Base-by-base conservation (phyloP, 2,329 filamentous ascomycete genomes). In the Cyphellophora europaea region DNA sequence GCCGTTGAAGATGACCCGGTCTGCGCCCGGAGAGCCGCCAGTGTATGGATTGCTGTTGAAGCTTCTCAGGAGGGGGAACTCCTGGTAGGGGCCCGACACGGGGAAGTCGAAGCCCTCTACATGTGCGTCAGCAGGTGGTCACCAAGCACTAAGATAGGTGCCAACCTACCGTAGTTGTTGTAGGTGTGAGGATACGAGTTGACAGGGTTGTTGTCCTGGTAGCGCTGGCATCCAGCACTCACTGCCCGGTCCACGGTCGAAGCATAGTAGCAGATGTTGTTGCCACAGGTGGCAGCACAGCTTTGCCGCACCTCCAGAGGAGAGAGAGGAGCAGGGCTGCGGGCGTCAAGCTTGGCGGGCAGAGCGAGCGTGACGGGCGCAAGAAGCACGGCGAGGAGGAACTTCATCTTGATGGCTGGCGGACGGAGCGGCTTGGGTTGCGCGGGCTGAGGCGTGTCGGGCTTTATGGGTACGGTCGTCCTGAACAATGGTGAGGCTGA, bases 1-100 rank as follows among this genome's bases (percentile, higher is more conserved):
- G 0, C 51, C 62, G 51, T 74, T 78, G 59, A 83, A 75, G 19
- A 81, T 57, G 35, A 82, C 73, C 32, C 79, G 74, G 52, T 83
- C 78, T 12, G 79, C 60, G 23, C 79, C 79, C 1, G 79, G 79
- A 1, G 69, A 71, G 15, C 75, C 74, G 31, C 77, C 76, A 38
- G 52, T 65, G 52, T 77, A 80, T 3, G 36, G 25, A 13, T 35
- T 16, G 2, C 67, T 52, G 2, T 52, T 46, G 13, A 65, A 66
- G 17, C 56, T 62, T 11, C 53, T 57, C 49, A 71, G 44, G 35
- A 81, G 63, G 2, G 77, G 77, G 53, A 78, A 81, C 54, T 81
- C 77, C 41, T 77, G 69, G 52, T 74, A 81, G 0, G 74, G 72
- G 0, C 71, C 72, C 3, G 52, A 43, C 4, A 77, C 67, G 2